Evolutionary conservation across 768 basidiomycete genomes (phyloP).

Genomic region (Chlorophyllum brunneum): DNA sequence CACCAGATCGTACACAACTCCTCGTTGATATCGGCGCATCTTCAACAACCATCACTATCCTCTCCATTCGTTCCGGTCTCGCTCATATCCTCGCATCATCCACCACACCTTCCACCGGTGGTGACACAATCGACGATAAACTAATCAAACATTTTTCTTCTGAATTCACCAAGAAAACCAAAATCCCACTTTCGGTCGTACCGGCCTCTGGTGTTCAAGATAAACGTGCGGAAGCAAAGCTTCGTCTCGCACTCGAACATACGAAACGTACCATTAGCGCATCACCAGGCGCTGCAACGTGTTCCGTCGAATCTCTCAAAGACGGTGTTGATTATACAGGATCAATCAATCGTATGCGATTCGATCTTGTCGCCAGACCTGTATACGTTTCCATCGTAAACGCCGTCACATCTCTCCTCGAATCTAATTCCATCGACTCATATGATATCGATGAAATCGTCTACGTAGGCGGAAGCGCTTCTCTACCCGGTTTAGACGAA

Average conservation of each 20-base stretch:
- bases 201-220: slow-evolving; percentile 57
- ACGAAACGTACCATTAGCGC: slow-evolving; percentile 93
- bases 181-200: slow-evolving; percentile 62
- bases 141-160: slow-evolving; percentile 90
- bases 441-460: slow-evolving; percentile 76
- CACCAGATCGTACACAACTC: slow-evolving; percentile 70
- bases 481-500: slow-evolving; percentile 72
- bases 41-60: slow-evolving; percentile 61
- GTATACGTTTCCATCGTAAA: slow-evolving; percentile 56
- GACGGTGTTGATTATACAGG: slow-evolving; percentile 87
- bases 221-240: slow-evolving; percentile 88
- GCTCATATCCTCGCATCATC: slow-evolving; percentile 57
- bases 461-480: slow-evolving; percentile 73
- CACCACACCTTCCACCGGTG: slow-evolving; percentile 48
- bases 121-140: slow-evolving; percentile 72
- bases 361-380: slow-evolving; percentile 58
- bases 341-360: slow-evolving; percentile 49
- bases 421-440: slow-evolving; percentile 49
- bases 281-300: slow-evolving; percentile 81
- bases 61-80: slow-evolving; percentile 76
- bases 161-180: slow-evolving; percentile 97
- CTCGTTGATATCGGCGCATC: slow-evolving; percentile 81
- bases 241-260: slow-evolving; percentile 88
- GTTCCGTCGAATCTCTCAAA: slow-evolving; percentile 91
- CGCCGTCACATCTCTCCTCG: slow-evolving; percentile 51